A percentile compares a stretch with the other conserved stretches of the same genome.
Evolutionary conservation across 306 rosid genomes (phyloP).

Genomic region (Corylus avellana): DNA sequence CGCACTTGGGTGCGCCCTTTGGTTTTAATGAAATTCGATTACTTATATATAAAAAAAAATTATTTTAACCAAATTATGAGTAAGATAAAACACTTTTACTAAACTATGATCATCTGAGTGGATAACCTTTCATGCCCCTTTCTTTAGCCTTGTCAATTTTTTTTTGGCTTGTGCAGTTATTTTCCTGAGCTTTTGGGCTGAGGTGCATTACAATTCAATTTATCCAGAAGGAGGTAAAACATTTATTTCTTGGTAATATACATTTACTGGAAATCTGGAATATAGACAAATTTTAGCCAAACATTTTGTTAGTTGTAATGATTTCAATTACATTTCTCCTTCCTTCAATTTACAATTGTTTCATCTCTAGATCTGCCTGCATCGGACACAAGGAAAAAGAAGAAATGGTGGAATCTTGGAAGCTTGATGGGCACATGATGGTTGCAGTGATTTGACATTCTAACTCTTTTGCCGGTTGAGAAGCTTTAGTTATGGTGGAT

Average conservation of each 20-base stretch:
- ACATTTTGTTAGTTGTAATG: not conserved
- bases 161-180: slow-evolving; percentile 70
- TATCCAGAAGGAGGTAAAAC: slow-evolving; percentile 93
- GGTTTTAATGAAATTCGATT: no score
- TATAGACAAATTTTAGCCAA: no score
- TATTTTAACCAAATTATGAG: not conserved
- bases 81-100: not conserved
- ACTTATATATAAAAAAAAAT: no score
- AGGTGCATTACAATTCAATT: slow-evolving; percentile 96
- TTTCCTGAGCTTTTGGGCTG: slow-evolving; percentile 99
- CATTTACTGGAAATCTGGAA: not conserved
- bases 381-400: slow-evolving; percentile 54
- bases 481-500: not conserved
- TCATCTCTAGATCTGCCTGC: slow-evolving; percentile 51
- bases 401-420: slow-evolving; percentile 74
- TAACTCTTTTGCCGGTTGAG: not conserved
- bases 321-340: not conserved
- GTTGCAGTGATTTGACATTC: slow-evolving; percentile 18
- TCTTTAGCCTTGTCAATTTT: not conserved
- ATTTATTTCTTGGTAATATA: not conserved
- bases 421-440: slow-evolving; percentile 21
- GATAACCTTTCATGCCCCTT: not conserved
- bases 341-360: slow-evolving; percentile 17
- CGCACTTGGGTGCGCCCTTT: no score
- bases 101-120: not conserved